Conservation (phyloP, 306 rosid species). For the Casuarina glauca region DNA sequence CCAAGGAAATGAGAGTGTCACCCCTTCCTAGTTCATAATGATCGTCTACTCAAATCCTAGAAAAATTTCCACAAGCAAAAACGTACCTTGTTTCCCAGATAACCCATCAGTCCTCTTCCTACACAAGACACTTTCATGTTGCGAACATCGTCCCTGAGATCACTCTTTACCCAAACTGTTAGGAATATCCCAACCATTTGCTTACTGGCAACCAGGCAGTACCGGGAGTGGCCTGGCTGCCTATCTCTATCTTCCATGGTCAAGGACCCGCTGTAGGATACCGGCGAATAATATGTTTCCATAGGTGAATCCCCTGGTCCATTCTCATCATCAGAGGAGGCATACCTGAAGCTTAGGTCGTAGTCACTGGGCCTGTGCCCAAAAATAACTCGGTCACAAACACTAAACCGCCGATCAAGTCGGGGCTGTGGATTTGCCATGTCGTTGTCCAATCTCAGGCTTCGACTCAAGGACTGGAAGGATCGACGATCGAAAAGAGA, state of each 20-base stretch:
- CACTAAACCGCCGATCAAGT: slow-evolving; percentile 82
- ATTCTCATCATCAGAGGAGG: slow-evolving; percentile 88
- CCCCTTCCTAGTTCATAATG: slow-evolving; percentile 1
- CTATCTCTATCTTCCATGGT: slow-evolving; percentile 79
- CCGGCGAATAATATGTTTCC: slow-evolving; percentile 62
- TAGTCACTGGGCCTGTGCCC: slow-evolving; percentile 78
- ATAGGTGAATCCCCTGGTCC: slow-evolving; percentile 71
- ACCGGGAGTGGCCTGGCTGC: slow-evolving; percentile 69
- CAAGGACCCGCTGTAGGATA: slow-evolving; percentile 51
- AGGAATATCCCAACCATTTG: slow-evolving; percentile 98
- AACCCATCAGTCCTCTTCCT: slow-evolving; percentile 98
- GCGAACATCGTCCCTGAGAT: slow-evolving; percentile 71
- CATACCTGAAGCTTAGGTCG: slow-evolving; percentile 72
- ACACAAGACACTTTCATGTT: slow-evolving; percentile 94
- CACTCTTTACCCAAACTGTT: slow-evolving; percentile 85
- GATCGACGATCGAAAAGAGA: slow-evolving; percentile 90
- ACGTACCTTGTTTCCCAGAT: slow-evolving; percentile 93
- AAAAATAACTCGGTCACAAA: slow-evolving; percentile 76
- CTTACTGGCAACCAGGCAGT: slow-evolving; percentile 91
- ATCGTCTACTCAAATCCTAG: slow-evolving; percentile 11
- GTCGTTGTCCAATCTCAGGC: slow-evolving; percentile 94
- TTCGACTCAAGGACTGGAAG: slow-evolving; percentile 89
- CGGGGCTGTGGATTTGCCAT: slow-evolving; percentile 62
- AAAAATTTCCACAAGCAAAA: neutral
- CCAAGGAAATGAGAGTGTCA: slow-evolving; percentile 35